Evolutionary conservation across 2,329 filamentous ascomycete species (phyloP).

Genomic region (Sordariomycetes sp.): DNA sequence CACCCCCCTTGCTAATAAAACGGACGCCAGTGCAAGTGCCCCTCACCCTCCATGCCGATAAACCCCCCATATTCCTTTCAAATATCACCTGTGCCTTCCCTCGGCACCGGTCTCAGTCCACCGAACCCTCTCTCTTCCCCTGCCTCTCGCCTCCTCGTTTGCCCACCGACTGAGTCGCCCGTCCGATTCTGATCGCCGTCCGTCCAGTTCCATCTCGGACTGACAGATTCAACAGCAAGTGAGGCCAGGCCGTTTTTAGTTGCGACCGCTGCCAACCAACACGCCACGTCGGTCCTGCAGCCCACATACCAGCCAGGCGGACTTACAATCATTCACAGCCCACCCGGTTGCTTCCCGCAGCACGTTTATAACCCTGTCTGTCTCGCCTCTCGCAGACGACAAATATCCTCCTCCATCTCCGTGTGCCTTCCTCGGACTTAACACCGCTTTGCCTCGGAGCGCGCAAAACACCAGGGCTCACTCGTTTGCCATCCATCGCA

Average conservation of each 20-base stretch:
- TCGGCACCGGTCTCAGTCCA: not conserved
- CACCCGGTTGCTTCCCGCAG: no score
- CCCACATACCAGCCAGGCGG: not conserved
- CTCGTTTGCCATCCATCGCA: not conserved
- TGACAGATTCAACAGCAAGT: not conserved
- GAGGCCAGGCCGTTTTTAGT: not conserved
- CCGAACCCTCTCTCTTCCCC: not conserved
- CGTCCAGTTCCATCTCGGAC: not conserved
- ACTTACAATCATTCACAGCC: not conserved
- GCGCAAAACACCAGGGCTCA: not conserved
- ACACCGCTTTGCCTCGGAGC: not conserved
- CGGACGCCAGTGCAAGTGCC: not conserved
- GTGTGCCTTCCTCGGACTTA: not conserved
- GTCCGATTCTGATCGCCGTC: not conserved
- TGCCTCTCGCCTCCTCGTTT: not conserved
- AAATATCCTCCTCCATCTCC: not conserved
- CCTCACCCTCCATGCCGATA: not conserved
- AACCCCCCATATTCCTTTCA: not conserved
- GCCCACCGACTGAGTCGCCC: not conserved
- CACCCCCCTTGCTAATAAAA: slow-evolving; percentile 6
- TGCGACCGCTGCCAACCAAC: not conserved
- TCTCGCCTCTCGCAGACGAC: not conserved
- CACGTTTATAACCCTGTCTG: no score
- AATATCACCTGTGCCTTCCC: not conserved
- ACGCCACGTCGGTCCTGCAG: not conserved